These are phyloP conservation scores for Madurella mycetomatis DNA, from an alignment of 2,329 filamentous ascomycete genomes.

Conservation along the genomic window DNA sequence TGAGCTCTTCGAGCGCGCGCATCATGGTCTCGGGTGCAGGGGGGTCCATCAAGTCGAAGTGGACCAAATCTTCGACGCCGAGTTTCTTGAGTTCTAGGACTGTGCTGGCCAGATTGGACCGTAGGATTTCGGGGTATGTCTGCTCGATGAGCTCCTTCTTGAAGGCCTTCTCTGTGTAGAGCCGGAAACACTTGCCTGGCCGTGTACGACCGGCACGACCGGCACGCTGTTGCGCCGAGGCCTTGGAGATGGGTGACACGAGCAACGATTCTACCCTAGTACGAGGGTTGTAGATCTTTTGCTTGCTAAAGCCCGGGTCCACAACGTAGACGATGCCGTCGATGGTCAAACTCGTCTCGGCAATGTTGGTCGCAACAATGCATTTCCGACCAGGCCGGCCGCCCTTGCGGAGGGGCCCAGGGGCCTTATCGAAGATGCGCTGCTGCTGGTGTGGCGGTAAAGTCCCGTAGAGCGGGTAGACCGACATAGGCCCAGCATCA, in stretches of 20 bases:
- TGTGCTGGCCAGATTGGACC: conserved; percentile 90
- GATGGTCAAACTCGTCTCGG: conserved; percentile 94
- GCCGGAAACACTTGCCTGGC: conserved; percentile 94
- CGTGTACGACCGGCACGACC: conserved; percentile 99
- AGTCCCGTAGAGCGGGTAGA: conserved; percentile 92
- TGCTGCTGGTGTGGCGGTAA: conserved; percentile 91
- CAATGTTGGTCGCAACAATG: conserved; percentile 95
- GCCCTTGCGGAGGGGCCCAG: conserved; percentile 64
- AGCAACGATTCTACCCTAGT: conserved; percentile 94
- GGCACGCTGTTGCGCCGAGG: conserved; percentile 92
- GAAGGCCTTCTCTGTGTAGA: conserved; percentile 94
- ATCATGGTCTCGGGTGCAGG: conserved; percentile 97
- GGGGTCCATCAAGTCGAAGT: conserved; percentile 98
- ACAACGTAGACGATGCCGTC: conserved; percentile 99
- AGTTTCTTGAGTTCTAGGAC: conserved; percentile 97
- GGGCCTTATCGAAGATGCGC: conserved; percentile 88
- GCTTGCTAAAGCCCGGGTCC: conserved; percentile 98
- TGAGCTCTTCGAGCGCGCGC: conserved; percentile 94
- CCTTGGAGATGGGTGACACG: conserved; percentile 97
- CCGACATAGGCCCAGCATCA: conserved; percentile 80
- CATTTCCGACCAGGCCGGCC: conserved; percentile 88
- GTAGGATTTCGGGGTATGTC: conserved; percentile 91
- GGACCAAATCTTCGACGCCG: conserved; percentile 89
- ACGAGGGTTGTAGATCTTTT: conserved; percentile 97
- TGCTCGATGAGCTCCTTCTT: conserved; percentile 98